Conservation (phyloP, 306 rosid genomes). For the Lablab purpureus region DNA sequence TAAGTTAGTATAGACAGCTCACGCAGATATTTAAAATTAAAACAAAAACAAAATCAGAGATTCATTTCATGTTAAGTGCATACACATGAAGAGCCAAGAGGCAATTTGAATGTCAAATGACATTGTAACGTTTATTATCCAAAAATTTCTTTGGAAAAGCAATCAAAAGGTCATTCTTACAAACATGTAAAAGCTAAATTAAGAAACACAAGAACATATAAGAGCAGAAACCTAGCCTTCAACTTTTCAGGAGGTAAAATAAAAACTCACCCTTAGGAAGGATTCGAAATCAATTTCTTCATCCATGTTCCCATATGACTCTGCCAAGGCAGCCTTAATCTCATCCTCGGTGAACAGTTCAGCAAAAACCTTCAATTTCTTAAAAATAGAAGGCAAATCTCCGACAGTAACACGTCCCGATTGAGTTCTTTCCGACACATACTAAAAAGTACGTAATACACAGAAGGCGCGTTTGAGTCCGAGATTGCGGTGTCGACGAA, state of each 20-base stretch:
- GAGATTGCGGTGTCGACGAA: background rate
- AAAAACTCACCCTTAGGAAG: constrained; percentile 77
- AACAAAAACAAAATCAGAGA: constrained; percentile 16
- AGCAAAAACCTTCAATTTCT: constrained; percentile 66
- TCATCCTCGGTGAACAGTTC: constrained; percentile 74
- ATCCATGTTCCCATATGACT: constrained; percentile 55
- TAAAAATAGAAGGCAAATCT: constrained; percentile 76
- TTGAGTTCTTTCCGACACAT: constrained; percentile 72
- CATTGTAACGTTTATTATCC: background rate
- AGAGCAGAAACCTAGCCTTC: constrained; percentile 5
- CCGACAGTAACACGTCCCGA: constrained; percentile 67
- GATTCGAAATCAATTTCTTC: constrained; percentile 90
- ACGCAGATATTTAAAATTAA: background rate
- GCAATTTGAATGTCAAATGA: constrained; percentile 24
- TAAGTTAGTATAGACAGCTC: constrained; percentile 15
- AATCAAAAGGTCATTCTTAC: background rate
- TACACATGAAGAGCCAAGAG: constrained; percentile 4
- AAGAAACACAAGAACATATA: background rate
- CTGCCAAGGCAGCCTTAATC: constrained; percentile 63
- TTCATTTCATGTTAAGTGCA: constrained; percentile 5
- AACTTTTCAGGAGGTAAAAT: background rate
- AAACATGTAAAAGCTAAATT: background rate
- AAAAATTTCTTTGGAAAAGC: constrained; percentile 1
- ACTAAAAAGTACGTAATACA: constrained; percentile 61
- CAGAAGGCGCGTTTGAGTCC: constrained; percentile 40